Evolutionary conservation across 2,329 filamentous ascomycete species (phyloP), one percentile per base, ranked within the genome.

Genomic region (Nectriaceae sp.): DNA sequence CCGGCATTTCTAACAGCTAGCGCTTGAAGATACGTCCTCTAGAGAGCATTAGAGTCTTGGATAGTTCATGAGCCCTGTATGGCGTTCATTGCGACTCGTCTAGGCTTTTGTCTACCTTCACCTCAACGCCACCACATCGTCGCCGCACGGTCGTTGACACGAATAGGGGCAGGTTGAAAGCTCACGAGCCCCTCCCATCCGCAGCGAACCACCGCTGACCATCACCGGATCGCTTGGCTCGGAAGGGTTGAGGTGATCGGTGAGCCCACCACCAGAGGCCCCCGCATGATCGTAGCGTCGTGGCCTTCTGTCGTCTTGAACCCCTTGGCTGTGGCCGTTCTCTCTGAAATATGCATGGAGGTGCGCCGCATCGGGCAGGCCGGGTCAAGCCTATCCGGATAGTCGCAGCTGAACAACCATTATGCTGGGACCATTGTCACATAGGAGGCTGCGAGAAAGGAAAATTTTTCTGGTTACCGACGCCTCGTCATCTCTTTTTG

Each of bases 161-260:
- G 40, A 55, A 62, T 59, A 62, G 55, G 59, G 59, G 59, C 42
- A 53, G 41, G 39, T 50, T n/a, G 19, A 5, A 40, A 24, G 21
- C 13, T 31, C 6, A 33, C 11, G 15, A 11, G 40, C 40, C 37
- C 37, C 20, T 20, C 37, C 41, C 37, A 21, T 6, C 33, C n/a
- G 33, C 16, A 15, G n/a, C n/a, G n/a, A 36, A 15, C 33, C 6
- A 36, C 33, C 16, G n/a, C 33, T n/a, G 24, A 36, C 37, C 50
- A 40, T 49, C 33, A 41, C 42, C 33, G 42, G 41, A 24, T 48
- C 46, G 38, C 41, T 41, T 42, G 40, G 40, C 19, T 20, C 21
- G 49, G 57, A 46, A 50, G 57, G 59, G n/a, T n/a, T 62, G 59
- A 62, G 55, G 52, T 57, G 59, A 62, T 62, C 47, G 39, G 37